Percentiles rank a stretch among this genome's conserved stretches.
These are phyloP conservation scores for Glebionis coronaria DNA, from an alignment of 129 eudicot genomes.

Conservation along the genomic window DNA sequence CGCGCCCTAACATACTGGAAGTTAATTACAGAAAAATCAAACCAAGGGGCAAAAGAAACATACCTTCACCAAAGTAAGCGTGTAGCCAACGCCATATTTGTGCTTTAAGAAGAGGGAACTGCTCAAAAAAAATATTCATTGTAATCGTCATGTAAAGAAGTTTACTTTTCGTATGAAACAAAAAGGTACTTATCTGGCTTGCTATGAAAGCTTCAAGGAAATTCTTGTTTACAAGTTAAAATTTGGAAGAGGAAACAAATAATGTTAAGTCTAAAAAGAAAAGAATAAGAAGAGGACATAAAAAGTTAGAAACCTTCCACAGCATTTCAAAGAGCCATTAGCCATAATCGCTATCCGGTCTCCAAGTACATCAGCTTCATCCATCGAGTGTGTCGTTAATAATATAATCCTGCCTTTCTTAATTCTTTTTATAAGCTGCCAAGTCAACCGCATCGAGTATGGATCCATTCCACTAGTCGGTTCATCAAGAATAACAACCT, in stretches of 20 bases:
- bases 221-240: slow-evolving; percentile 4
- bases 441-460: slow-evolving; percentile 96
- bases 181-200: neutral
- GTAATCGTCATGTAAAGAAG: neutral
- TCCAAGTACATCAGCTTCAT: slow-evolving; percentile 98
- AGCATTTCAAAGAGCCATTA: slow-evolving; percentile 93
- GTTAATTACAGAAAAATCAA: neutral
- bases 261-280: slow-evolving; percentile 2
- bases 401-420: slow-evolving; percentile 89
- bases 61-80: slow-evolving; percentile 98
- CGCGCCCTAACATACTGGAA: neutral
- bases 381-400: slow-evolving; percentile 99
- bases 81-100: slow-evolving; percentile 98
- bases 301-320: slow-evolving; percentile 77
- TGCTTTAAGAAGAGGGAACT: slow-evolving; percentile 98
- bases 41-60: slow-evolving; percentile 24
- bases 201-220: neutral
- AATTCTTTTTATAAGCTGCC: slow-evolving; percentile 89
- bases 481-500: slow-evolving; percentile 97
- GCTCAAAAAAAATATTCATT: slow-evolving; percentile 24
- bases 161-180: neutral
- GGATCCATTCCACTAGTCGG: slow-evolving; percentile 99
- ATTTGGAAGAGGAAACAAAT: neutral
- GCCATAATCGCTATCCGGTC: slow-evolving; percentile 99
- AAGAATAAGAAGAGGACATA: slow-evolving; percentile 17